Conservation (phyloP, 2,329 filamentous ascomycete species). For the Pseudocercospora crystallina region DNA sequence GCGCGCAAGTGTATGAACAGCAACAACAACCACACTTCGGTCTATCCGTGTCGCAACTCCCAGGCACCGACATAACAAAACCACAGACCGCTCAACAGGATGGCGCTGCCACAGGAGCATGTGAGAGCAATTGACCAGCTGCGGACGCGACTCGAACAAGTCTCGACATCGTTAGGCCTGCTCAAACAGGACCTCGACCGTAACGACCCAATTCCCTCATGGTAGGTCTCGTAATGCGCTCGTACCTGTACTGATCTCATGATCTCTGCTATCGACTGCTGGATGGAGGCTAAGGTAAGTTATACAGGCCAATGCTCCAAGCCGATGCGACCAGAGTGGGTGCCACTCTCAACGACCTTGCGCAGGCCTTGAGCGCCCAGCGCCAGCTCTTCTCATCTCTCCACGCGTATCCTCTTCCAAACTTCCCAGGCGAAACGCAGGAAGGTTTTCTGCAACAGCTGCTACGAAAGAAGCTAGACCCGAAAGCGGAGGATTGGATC, state of each 20-base stretch:
- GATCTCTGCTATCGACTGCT: background rate
- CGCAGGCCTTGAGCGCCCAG: constrained; percentile 64
- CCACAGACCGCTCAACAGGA: constrained; percentile 1
- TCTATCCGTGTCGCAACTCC: background rate
- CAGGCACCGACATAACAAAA: constrained; percentile 10
- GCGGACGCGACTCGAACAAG: constrained; percentile 32
- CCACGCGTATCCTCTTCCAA: constrained; percentile 73
- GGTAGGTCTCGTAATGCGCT: constrained; percentile 27
- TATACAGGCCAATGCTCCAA: constrained; percentile 32
- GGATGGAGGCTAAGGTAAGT: constrained; percentile 26
- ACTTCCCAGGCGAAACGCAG: constrained; percentile 66
- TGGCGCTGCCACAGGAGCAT: constrained; percentile 28
- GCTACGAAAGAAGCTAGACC: constrained; percentile 80
- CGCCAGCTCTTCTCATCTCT: constrained; percentile 66
- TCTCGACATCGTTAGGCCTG: constrained; percentile 29
- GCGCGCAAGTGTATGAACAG: background rate
- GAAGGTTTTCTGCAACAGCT: constrained; percentile 63
- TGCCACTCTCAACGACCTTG: constrained; percentile 67
- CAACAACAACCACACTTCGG: too few species aligned
- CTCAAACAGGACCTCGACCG: constrained; percentile 29
- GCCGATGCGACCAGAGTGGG: constrained; percentile 28
- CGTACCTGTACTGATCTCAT: background rate
- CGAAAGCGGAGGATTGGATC: constrained; percentile 72
- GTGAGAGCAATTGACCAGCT: constrained; percentile 34
- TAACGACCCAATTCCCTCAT: constrained; percentile 35